A percentile compares a stretch with the other conserved stretches of the same genome.
Evolutionary conservation across 164 flowering plant genomes (phyloP).

Genomic region (Kalanchoe fedtschenkoi): DNA sequence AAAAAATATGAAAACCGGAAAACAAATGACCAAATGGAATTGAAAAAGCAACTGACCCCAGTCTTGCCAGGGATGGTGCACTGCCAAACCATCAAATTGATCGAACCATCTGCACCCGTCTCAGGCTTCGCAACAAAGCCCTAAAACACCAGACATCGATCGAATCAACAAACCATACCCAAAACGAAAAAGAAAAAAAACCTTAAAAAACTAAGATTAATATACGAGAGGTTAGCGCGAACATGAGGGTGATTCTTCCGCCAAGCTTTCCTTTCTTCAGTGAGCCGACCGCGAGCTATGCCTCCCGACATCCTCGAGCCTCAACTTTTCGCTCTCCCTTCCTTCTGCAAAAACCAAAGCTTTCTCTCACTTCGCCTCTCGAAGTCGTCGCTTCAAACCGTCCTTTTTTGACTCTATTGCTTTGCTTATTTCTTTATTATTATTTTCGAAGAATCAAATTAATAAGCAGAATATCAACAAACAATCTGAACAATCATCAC

Average conservation of each 20-base stretch:
- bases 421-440: no score
- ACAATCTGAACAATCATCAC: no score
- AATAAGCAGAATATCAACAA: no score
- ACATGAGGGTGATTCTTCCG: slow-evolving; percentile 70
- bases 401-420: no score
- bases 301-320: slow-evolving; percentile 44
- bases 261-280: slow-evolving; percentile 66
- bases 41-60: slow-evolving; percentile 21
- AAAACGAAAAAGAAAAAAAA: neutral
- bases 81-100: slow-evolving; percentile 50
- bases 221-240: slow-evolving; percentile 4
- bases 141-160: slow-evolving; percentile 14
- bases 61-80: slow-evolving; percentile 52
- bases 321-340: neutral
- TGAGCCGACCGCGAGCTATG: slow-evolving; percentile 63
- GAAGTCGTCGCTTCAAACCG: no score
- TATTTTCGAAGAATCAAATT: no score
- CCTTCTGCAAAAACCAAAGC: neutral
- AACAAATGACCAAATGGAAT: neutral
- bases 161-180: slow-evolving; percentile 5
- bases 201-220: neutral
- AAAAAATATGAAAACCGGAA: no score
- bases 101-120: slow-evolving; percentile 33
- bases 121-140: slow-evolving; percentile 64
- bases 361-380: neutral